Conservation (phyloP, 1,284 basidiomycete species). For the Apiotrichum veenhuisii region DNA sequence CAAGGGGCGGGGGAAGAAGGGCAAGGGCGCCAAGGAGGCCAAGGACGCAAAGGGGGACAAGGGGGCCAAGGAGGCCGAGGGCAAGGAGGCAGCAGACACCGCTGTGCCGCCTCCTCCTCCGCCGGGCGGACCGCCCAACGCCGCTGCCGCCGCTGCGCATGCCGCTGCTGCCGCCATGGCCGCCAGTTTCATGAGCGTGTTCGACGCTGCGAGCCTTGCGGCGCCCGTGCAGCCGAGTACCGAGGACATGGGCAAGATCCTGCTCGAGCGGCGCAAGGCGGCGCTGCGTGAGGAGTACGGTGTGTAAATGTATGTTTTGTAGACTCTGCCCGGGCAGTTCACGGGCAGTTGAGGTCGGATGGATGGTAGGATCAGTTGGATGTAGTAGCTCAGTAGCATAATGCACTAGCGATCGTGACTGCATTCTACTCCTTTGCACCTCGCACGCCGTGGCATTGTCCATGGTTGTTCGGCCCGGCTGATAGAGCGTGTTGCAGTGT, state of each 20-base stretch:
- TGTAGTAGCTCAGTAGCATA: too few relatives aligned
- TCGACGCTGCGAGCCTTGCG: constrained; percentile 66
- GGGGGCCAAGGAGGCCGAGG: constrained; percentile 46
- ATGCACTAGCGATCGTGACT: too few relatives aligned
- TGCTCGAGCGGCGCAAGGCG: constrained; percentile 75
- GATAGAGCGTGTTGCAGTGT: too few relatives aligned
- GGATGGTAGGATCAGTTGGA: too few relatives aligned
- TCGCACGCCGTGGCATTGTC: too few relatives aligned
- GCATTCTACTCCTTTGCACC: too few relatives aligned
- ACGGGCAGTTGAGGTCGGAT: too few relatives aligned
- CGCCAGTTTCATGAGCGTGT: constrained; percentile 63
- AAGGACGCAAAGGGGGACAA: constrained; percentile 40
- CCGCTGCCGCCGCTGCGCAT: constrained; percentile 20
- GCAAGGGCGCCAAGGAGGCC: constrained; percentile 57
- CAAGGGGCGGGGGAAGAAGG: constrained; percentile 65
- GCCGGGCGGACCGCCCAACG: constrained; percentile 16
- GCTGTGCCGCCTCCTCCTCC: constrained; percentile 19
- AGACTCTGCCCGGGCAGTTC: too few relatives aligned
- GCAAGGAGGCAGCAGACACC: neutral
- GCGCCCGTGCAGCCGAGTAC: constrained; percentile 69
- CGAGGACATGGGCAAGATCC: constrained; percentile 72
- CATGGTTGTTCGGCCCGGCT: too few relatives aligned
- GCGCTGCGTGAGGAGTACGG: constrained; percentile 76
- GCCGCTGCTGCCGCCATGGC: constrained; percentile 26
- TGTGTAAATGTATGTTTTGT: constrained; percentile 23